Percentiles rank a stretch among this genome's conserved stretches.
These are phyloP conservation scores for Populus ilicifolia DNA, from an alignment of 345 rosid genomes.

Conservation along the genomic window DNA sequence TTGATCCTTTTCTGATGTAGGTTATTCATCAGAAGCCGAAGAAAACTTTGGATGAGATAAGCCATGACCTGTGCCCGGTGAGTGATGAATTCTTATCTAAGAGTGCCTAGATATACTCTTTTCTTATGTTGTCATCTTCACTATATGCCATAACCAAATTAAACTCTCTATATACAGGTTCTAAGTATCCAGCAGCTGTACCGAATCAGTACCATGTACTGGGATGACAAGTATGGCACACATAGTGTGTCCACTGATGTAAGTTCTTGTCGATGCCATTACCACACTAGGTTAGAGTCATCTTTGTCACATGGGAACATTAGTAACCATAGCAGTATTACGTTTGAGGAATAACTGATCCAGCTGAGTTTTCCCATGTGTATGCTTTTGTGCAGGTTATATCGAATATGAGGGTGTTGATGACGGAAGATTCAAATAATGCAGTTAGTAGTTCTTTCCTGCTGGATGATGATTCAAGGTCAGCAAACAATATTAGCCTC, in stretches of 20 bases:
- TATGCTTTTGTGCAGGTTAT: conserved; percentile 47
- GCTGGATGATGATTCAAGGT: conserved; percentile 96
- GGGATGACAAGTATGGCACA: conserved; percentile 96
- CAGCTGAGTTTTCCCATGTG: background rate
- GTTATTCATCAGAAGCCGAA: conserved; percentile 95
- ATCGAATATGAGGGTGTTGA: conserved; percentile 80
- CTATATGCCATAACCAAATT: background rate
- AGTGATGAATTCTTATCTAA: conserved; percentile 21
- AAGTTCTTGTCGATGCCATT: conserved; percentile 37
- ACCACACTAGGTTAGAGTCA: conserved; percentile 13
- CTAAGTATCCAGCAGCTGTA: conserved; percentile 87
- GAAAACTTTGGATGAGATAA: conserved; percentile 85
- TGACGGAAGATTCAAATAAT: conserved; percentile 96
- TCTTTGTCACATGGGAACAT: conserved; percentile 8
- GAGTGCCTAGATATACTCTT: background rate
- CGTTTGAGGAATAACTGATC: background rate
- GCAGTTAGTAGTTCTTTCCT: conserved; percentile 94
- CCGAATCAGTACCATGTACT: conserved; percentile 87
- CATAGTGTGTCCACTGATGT: conserved; percentile 87
- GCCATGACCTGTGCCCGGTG: conserved; percentile 89
- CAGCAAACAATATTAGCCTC: background rate
- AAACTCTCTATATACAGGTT: conserved; percentile 41
- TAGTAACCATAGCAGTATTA: background rate
- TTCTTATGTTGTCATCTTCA: background rate
- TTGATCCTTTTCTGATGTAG: conserved; percentile 31